phyloP scores from a whole-genome alignment of 306 rosid species.

The Hylodesmum podocarpum region DNA sequence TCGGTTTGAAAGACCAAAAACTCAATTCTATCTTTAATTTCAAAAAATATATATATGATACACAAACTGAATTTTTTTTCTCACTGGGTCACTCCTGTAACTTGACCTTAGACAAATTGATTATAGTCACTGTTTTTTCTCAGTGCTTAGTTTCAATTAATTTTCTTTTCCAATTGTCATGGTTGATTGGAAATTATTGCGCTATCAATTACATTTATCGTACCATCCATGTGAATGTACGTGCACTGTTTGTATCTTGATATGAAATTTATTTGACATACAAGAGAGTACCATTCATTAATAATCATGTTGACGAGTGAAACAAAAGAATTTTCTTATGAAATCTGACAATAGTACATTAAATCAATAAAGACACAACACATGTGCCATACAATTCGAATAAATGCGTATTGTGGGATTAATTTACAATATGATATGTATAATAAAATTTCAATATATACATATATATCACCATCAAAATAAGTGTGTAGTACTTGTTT shows the following conservation, averaged over 20 bases:
- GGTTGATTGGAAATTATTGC: constrained; percentile 22
- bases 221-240: constrained; percentile 37
- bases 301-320: constrained; percentile 3
- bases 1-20: not conserved
- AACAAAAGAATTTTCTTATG: not conserved
- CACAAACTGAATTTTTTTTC: not conserved
- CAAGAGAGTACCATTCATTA: constrained; percentile 19
- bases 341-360: not conserved
- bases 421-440: not conserved
- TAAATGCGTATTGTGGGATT: not conserved
- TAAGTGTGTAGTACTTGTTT: not conserved
- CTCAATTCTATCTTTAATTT: not conserved
- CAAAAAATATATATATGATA: too few relatives aligned
- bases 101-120: not conserved
- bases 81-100: not conserved
- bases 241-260: constrained; percentile 21
- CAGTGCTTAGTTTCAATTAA: not conserved
- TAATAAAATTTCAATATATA: not conserved
- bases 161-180: not conserved
- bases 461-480: not conserved
- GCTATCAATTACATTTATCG: constrained; percentile 19
- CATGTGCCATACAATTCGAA: not conserved
- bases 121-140: not conserved
- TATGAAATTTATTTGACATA: constrained; percentile 17
- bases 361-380: not conserved